phyloP scores from a whole-genome alignment of 225 moss, liverwort and hornwort genomes.

The Climacium dendroides region DNA sequence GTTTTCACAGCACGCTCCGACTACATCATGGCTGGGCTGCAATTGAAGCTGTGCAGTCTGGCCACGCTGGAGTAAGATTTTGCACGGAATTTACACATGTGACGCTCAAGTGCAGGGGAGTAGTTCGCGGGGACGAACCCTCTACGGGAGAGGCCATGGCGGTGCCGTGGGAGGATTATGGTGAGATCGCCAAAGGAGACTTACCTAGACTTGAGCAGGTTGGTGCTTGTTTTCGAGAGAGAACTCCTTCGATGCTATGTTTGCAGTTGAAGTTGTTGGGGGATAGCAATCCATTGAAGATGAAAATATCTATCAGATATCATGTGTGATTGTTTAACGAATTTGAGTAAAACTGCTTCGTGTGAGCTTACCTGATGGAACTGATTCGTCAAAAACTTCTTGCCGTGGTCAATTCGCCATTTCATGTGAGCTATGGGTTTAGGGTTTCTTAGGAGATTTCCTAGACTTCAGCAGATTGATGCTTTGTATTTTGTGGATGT shows the following conservation, averaged over 20 bases:
- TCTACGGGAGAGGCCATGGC: not conserved
- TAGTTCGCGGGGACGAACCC: not conserved
- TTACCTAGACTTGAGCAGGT: not conserved
- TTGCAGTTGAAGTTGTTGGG: not conserved
- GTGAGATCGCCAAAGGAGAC: not conserved
- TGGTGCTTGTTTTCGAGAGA: not conserved
- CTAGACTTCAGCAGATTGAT: not conserved
- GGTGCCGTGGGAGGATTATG: not conserved
- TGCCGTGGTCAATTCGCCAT: not conserved
- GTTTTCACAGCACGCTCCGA: not conserved
- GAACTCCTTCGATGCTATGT: not conserved
- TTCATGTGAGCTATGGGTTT: not conserved
- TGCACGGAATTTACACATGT: not conserved
- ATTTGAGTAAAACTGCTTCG: not conserved
- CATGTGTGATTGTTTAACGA: not conserved
- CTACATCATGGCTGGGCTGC: not conserved
- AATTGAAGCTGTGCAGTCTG: not conserved
- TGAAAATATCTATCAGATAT: not conserved
- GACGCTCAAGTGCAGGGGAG: constrained; percentile 1
- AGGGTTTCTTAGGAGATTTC: not conserved
- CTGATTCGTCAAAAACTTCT: not conserved
- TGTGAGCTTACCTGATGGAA: not conserved
- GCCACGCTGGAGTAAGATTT: not conserved
- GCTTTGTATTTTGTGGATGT: not conserved
- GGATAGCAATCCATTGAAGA: not conserved